These are phyloP conservation scores for Elasticomyces elasticus DNA, from an alignment of 495 filamentous ascomycete genomes.

Conservation along the genomic window DNA sequence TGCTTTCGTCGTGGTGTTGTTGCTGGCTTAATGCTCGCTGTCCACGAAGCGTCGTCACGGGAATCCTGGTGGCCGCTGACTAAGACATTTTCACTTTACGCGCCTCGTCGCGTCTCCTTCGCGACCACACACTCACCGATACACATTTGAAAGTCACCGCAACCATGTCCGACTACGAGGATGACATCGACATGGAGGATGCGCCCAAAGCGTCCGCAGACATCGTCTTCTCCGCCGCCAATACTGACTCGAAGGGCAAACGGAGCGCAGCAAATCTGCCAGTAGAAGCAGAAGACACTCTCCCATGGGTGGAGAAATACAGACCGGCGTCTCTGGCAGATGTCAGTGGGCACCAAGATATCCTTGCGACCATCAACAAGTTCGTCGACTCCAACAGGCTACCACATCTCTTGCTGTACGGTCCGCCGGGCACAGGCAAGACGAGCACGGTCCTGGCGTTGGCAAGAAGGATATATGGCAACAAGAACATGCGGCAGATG, in stretches of 20 bases:
- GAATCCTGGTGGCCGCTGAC: no score
- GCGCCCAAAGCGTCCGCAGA: slow-evolving; percentile 48
- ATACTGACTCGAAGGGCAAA: slow-evolving; percentile 67
- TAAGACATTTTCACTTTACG: slow-evolving; percentile 1
- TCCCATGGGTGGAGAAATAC: slow-evolving; percentile 99
- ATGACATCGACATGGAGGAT: slow-evolving; percentile 79
- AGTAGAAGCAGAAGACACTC: slow-evolving; percentile 81
- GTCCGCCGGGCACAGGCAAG: slow-evolving; percentile 40
- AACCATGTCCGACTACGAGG: slow-evolving; percentile 36
- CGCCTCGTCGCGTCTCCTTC: neutral
- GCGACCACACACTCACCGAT: neutral
- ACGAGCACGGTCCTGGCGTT: slow-evolving; percentile 54
- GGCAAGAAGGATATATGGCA: slow-evolving; percentile 83
- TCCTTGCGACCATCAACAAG: slow-evolving; percentile 90
- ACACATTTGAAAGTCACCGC: neutral
- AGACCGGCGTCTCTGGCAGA: slow-evolving; percentile 78
- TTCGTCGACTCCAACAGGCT: slow-evolving; percentile 90
- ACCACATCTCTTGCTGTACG: slow-evolving; percentile 82
- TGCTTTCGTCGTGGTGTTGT: no score
- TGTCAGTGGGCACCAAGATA: slow-evolving; percentile 96
- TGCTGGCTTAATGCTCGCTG: no score
- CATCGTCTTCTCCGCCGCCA: slow-evolving; percentile 51
- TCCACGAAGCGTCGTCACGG: no score
- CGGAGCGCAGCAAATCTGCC: slow-evolving; percentile 85
- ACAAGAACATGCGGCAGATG: slow-evolving; percentile 92